Conservation (phyloP, 176 grass and related monocot species). For the Hsuehochloa calcarea region DNA sequence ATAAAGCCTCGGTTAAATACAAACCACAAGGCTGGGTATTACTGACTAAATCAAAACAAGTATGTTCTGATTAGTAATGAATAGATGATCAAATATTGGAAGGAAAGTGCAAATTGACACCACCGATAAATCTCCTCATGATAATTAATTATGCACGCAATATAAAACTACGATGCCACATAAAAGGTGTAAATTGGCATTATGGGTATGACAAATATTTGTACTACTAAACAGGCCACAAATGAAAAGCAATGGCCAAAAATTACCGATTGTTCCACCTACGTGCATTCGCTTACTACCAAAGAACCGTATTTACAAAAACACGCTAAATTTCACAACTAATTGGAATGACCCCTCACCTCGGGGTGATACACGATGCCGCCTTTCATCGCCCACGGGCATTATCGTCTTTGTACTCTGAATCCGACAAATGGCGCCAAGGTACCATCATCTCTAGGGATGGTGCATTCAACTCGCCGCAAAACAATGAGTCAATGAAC, state of each 20-base stretch:
- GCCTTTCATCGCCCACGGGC: constrained; percentile 94
- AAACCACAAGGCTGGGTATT: neutral
- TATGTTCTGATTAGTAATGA: too few relatives aligned
- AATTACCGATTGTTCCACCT: neutral
- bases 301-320: too few relatives aligned
- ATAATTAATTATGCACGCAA: neutral
- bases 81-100: neutral
- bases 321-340: neutral
- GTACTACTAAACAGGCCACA: neutral
- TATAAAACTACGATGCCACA: neutral
- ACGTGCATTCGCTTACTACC: too few relatives aligned
- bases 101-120: neutral
- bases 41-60: neutral
- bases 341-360: constrained; percentile 30
- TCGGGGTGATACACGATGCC: constrained; percentile 90
- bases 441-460: constrained; percentile 92
- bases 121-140: neutral
- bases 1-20: neutral
- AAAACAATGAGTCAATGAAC: neutral
- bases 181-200: neutral
- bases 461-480: constrained; percentile 87
- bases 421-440: constrained; percentile 80
- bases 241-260: neutral
- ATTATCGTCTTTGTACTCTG: constrained; percentile 95
- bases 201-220: neutral